Percentiles rank a stretch among this genome's conserved stretches.
Conservation (phyloP, 169 alveolate genomes). For the Amoebophrya sp. region DNA sequence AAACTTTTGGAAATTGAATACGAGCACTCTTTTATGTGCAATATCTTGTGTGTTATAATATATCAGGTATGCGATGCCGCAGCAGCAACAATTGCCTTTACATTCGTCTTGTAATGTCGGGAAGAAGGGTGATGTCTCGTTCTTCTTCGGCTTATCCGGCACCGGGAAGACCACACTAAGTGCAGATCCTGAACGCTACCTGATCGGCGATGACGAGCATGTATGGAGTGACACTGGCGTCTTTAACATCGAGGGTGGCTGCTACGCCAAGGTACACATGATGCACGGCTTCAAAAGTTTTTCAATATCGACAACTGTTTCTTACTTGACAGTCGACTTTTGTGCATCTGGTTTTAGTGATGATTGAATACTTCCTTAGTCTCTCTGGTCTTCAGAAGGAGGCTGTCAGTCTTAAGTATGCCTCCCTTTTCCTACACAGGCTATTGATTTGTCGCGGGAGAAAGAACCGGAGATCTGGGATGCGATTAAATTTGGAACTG, state of each 20-base stretch:
- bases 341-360: slow-evolving; percentile 31
- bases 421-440: slow-evolving; percentile 35
- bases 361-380: not conserved
- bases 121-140: slow-evolving; percentile 79
- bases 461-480: slow-evolving; percentile 92
- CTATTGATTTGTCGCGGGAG: slow-evolving; percentile 44
- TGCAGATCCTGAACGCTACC: slow-evolving; percentile 84
- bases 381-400: not conserved
- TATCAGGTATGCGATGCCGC: not conserved
- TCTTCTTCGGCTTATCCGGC: slow-evolving; percentile 94
- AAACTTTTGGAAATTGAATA: too few relatives aligned
- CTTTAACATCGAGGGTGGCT: slow-evolving; percentile 96
- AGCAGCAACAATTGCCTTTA: not conserved
- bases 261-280: slow-evolving; percentile 67
- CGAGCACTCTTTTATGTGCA: too few relatives aligned
- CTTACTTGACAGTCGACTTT: slow-evolving; percentile 33
- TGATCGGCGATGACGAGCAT: slow-evolving; percentile 96
- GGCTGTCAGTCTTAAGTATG: not conserved
- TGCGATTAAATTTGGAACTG: slow-evolving; percentile 62
- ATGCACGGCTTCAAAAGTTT: not conserved
- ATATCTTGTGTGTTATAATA: too few relatives aligned
- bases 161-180: slow-evolving; percentile 95
- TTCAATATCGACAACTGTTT: not conserved
- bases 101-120: not conserved
- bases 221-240: slow-evolving; percentile 92